Evolutionary conservation across 2,329 filamentous ascomycete genomes (phyloP).

Genomic region (Fusarium anthophilum): DNA sequence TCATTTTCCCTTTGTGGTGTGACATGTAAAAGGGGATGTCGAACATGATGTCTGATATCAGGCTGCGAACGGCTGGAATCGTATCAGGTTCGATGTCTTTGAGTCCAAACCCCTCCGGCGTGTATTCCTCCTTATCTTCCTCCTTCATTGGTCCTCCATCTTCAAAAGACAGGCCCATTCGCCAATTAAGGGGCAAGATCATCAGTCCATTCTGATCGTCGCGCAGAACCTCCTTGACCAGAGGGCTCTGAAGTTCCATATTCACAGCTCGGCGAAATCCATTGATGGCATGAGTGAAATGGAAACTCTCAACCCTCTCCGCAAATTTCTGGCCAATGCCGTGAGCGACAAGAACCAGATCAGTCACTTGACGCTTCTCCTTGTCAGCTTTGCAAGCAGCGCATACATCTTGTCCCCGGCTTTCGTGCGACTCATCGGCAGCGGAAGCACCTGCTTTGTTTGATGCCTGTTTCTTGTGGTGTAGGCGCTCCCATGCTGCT

Average conservation of each 20-base stretch:
- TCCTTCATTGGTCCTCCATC: conserved; percentile 73
- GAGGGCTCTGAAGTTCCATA: conserved; percentile 78
- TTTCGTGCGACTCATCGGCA: conserved; percentile 44
- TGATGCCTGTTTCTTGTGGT: conserved; percentile 58
- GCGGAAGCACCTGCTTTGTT: conserved; percentile 42
- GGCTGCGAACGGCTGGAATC: conserved; percentile 88
- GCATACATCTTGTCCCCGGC: conserved; percentile 51
- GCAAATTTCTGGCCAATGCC: conserved; percentile 97
- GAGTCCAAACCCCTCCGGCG: conserved; percentile 69
- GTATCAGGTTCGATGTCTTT: conserved; percentile 93
- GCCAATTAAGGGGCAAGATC: conserved; percentile 95
- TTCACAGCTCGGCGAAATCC: conserved; percentile 87
- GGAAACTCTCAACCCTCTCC: conserved; percentile 92
- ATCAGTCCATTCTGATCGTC: conserved; percentile 88
- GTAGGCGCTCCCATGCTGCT: conserved; percentile 76
- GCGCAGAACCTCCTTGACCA: conserved; percentile 79
- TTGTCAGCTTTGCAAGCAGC: conserved; percentile 71
- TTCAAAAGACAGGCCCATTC: conserved; percentile 86
- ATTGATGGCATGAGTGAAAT: conserved; percentile 97
- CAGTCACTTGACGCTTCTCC: conserved; percentile 76
- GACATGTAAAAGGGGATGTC: conserved; percentile 99
- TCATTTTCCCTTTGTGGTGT: conserved; percentile 95
- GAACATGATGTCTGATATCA: conserved; percentile 98
- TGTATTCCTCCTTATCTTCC: conserved; percentile 62
- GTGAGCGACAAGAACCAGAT: conserved; percentile 90